Evolutionary conservation across 1,284 basidiomycete genomes (phyloP), one percentile per base, ranked within the genome.

Genomic region (Afroboletus lepidellus): DNA sequence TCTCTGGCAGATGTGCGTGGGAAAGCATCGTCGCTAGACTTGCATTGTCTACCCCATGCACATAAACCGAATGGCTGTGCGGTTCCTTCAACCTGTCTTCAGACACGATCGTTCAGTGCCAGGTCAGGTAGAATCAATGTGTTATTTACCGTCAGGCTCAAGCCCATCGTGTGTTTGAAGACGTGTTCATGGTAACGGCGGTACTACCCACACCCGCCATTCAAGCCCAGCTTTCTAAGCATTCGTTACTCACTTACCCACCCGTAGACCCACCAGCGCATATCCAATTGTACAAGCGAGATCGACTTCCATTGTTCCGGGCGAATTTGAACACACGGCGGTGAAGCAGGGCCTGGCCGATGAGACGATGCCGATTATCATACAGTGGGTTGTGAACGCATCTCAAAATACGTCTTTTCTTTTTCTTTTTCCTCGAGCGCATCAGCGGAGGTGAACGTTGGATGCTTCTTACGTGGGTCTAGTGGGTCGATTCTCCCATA

Each of bases 401-500:
- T n/a, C 16, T 15, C 25, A 25, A 8, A 8, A 24, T 25, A 24
- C 18, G n/a, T 30, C 39, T 21, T 25, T 18, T n/a, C 11, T 34
- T 15, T n/a, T 15, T 29, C 20, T 41, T 27, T 29, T 32, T 38
- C 21, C 2, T n/a, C 29, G 21, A 32, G 6, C 27, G n/a, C 20
- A 37, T 56, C 36, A 8, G 24, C 16, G 27, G 21, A 16, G 8
- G 39, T 18, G 16, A 18, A n/a, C 24, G 12, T 24, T 27, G 12
- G 18, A 18, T 39, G 30, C 47, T 56, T 59, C 50, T 37, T 55
- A 57, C 51, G 30, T 49, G 4, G 13, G 25, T 30, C 39, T 13
- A 27, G 25, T 46, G 39, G 13, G 30, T 50, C 37, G 25, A 37
- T 49, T 49, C 24, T n/a, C 23, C 23, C 30, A 48, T 37, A 15